Percentiles rank a stretch among this genome's conserved stretches.
phyloP scores from a whole-genome alignment of 1,284 basidiomycete species.

The Apiotrichum gamsii region DNA sequence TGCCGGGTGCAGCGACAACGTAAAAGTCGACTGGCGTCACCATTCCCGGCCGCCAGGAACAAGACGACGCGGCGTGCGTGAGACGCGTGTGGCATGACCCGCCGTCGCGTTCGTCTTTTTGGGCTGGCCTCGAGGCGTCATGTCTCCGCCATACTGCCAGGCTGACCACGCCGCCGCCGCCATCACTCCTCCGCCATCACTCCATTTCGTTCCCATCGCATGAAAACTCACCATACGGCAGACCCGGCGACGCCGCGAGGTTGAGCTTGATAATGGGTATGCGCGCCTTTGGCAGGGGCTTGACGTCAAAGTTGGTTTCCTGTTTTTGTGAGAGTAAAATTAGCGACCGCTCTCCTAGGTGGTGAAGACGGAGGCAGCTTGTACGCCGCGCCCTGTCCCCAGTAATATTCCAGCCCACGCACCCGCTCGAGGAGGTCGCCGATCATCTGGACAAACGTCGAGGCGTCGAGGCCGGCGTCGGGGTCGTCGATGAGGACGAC shows the following conservation, averaged over 20 bases:
- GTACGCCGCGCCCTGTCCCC: background rate
- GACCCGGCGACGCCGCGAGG: conserved; percentile 78
- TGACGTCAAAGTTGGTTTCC: conserved; percentile 91
- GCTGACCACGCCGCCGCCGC: too few relatives aligned
- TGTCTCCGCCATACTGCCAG: too few relatives aligned
- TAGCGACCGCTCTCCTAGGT: background rate
- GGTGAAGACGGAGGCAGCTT: too few relatives aligned
- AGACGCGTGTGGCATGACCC: background rate
- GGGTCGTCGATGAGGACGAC: conserved; percentile 89
- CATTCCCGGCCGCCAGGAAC: too few relatives aligned
- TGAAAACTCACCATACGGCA: conserved; percentile 62
- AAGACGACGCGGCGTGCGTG: too few relatives aligned
- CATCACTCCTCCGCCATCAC: too few relatives aligned
- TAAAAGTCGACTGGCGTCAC: too few relatives aligned
- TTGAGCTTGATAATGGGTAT: conserved; percentile 98
- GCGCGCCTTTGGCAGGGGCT: conserved; percentile 89
- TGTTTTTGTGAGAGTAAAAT: conserved; percentile 31
- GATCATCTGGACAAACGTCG: conserved; percentile 89
- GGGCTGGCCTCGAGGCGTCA: too few relatives aligned
- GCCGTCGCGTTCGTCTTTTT: too few relatives aligned
- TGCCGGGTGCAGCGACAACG: too few relatives aligned
- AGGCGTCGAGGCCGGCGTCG: conserved; percentile 59
- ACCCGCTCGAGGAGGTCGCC: conserved; percentile 89
- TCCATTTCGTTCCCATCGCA: too few relatives aligned
- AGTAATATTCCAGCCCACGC: conserved; percentile 29